A percentile compares a stretch with the other conserved stretches of the same genome.
Conservation (phyloP, 2,329 filamentous ascomycete species). For the Fusarium algeriense region DNA sequence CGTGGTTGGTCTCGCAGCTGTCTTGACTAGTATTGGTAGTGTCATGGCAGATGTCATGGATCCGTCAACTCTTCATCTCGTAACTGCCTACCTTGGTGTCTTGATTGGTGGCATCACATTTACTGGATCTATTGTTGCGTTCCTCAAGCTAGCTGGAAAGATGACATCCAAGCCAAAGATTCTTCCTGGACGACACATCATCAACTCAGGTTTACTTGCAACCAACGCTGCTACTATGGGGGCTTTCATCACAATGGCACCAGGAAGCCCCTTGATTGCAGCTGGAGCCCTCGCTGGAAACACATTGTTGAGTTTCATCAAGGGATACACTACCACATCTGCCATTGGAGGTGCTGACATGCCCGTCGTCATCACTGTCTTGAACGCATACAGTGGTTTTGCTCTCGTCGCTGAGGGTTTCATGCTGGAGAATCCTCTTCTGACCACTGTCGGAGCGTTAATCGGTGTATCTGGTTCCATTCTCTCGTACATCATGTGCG, state of each 20-base stretch:
- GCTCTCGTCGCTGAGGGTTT: constrained; percentile 90
- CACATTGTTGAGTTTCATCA: constrained; percentile 81
- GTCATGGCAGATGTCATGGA: constrained; percentile 80
- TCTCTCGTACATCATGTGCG: constrained; percentile 87
- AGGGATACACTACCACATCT: constrained; percentile 88
- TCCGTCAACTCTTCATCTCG: constrained; percentile 82
- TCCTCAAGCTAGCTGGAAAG: constrained; percentile 84
- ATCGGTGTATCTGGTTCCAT: constrained; percentile 93
- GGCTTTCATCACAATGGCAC: constrained; percentile 83
- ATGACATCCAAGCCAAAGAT: constrained; percentile 83
- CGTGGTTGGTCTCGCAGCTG: constrained; percentile 88
- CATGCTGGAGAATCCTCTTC: constrained; percentile 88
- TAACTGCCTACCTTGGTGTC: constrained; percentile 87
- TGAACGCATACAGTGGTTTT: constrained; percentile 93
- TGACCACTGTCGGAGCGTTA: constrained; percentile 86
- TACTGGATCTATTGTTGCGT: constrained; percentile 90
- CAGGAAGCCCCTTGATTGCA: constrained; percentile 81
- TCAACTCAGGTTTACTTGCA: constrained; percentile 81
- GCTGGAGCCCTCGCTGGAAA: constrained; percentile 83
- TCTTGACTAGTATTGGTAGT: constrained; percentile 88
- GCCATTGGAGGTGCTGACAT: constrained; percentile 95
- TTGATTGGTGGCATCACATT: constrained; percentile 91
- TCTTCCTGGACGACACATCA: constrained; percentile 78
- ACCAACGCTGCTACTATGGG: constrained; percentile 87
- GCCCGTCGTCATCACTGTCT: constrained; percentile 90